Conservation (phyloP, 495 filamentous ascomycete species). For the Hypoxylon subgilvum region DNA sequence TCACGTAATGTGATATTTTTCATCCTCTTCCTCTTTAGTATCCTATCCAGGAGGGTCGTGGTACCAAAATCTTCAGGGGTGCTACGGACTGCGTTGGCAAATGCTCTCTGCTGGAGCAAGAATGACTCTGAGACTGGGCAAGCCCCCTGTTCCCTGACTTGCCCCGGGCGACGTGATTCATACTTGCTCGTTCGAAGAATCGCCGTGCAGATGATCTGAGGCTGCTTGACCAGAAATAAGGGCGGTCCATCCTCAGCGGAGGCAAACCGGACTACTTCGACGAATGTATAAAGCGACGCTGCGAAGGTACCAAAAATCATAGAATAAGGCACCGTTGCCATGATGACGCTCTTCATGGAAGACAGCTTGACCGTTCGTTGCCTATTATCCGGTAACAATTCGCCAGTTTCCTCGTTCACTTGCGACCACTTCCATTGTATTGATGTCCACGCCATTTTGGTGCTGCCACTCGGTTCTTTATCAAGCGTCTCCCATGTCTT, state of each 20-base stretch:
- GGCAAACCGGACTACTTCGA: slow-evolving; percentile 1
- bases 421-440: slow-evolving; percentile 4
- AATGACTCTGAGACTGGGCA: slow-evolving; percentile 3
- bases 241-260: not conserved
- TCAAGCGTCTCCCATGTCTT: not conserved
- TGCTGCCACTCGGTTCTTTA: not conserved
- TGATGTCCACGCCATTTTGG: not conserved
- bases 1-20: not conserved
- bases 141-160: not conserved
- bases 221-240: slow-evolving; percentile 2
- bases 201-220: not conserved
- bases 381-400: not conserved
- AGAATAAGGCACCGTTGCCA: not conserved
- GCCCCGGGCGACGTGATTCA: not conserved
- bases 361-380: slow-evolving; percentile 1
- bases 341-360: slow-evolving; percentile 4
- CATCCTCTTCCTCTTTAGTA: not conserved
- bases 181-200: slow-evolving; percentile 5
- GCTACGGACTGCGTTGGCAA: not conserved
- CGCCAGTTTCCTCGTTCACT: slow-evolving; percentile 4
- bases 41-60: not conserved
- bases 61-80: not conserved
- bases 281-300: not conserved
- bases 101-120: slow-evolving; percentile 2
- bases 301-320: not conserved